These are phyloP conservation scores for Groenewaldozyma auringiensis DNA, from an alignment of 1,139 yeast genomes.

Conservation along the genomic window DNA sequence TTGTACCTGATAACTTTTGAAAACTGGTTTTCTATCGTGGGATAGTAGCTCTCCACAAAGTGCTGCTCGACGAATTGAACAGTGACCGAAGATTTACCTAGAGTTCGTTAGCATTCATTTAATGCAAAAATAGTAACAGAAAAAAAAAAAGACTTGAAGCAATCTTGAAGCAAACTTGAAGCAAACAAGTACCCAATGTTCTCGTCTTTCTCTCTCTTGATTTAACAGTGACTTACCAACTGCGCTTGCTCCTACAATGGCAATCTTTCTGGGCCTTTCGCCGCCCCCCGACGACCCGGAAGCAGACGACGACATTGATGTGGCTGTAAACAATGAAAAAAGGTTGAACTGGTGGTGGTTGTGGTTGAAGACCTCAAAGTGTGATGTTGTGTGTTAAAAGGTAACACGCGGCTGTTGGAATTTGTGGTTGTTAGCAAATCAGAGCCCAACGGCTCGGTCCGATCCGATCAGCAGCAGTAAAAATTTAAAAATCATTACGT, in stretches of 20 bases:
- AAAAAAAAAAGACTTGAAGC: not conserved
- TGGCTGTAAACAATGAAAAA: too few relatives aligned
- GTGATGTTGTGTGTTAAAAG: too few relatives aligned
- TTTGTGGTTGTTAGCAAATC: too few relatives aligned
- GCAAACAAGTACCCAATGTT: too few relatives aligned
- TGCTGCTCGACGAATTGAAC: slow-evolving; percentile 84
- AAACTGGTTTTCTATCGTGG: slow-evolving; percentile 88
- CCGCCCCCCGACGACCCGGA: slow-evolving; percentile 15
- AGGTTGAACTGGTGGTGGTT: too few relatives aligned
- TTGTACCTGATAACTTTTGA: slow-evolving; percentile 62
- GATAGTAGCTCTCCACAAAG: slow-evolving; percentile 84
- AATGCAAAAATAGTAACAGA: too few relatives aligned
- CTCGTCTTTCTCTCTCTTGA: too few relatives aligned
- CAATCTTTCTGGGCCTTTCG: slow-evolving; percentile 61
- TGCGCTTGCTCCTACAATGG: slow-evolving; percentile 82
- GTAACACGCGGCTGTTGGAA: too few relatives aligned
- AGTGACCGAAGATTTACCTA: slow-evolving; percentile 70
- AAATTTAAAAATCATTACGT: too few relatives aligned
- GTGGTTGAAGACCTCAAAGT: too few relatives aligned
- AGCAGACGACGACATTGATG: not conserved
- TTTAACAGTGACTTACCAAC: slow-evolving; percentile 55
- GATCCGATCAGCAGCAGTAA: too few relatives aligned
- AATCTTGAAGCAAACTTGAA: not conserved
- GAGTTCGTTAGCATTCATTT: slow-evolving; percentile 18
- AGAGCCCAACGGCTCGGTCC: too few relatives aligned